Percentiles rank a stretch among this genome's conserved stretches.
These are phyloP conservation scores for Purpureocillium lavendulum DNA, from an alignment of 2,329 filamentous ascomycete genomes.

Conservation along the genomic window DNA sequence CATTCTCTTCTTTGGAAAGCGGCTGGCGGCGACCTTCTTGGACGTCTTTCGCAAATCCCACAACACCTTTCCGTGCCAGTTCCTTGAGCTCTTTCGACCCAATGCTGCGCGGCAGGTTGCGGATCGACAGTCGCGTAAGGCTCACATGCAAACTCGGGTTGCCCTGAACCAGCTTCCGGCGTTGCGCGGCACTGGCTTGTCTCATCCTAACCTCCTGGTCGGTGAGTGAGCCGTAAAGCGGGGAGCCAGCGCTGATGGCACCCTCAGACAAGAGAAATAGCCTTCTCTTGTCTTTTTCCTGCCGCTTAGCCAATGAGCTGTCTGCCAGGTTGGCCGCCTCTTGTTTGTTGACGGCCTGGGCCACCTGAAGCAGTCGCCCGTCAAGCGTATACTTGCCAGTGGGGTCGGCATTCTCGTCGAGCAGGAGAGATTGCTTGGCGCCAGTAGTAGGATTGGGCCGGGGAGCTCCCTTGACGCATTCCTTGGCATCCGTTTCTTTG, in stretches of 20 bases:
- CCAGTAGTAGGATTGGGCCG: conserved; percentile 40
- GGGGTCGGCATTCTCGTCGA: conserved; percentile 76
- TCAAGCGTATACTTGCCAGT: conserved; percentile 84
- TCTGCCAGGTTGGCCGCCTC: conserved; percentile 71
- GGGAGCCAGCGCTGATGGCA: conserved; percentile 66
- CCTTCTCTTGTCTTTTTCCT: conserved; percentile 80
- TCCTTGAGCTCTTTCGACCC: conserved; percentile 84
- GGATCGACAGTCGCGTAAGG: conserved; percentile 80
- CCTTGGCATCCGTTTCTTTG: conserved; percentile 63
- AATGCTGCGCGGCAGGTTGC: conserved; percentile 80
- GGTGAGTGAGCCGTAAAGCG: conserved; percentile 68
- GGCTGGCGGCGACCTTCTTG: conserved; percentile 67
- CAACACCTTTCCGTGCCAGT: conserved; percentile 82
- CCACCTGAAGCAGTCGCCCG: conserved; percentile 76
- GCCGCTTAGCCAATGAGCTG: conserved; percentile 51
- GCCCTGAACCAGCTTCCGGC: conserved; percentile 80
- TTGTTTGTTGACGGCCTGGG: conserved; percentile 74
- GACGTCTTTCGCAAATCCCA: conserved; percentile 87
- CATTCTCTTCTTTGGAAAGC: conserved; percentile 82
- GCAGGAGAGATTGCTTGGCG: conserved; percentile 72
- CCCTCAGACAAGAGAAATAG: conserved; percentile 86
- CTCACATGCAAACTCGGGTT: conserved; percentile 87
- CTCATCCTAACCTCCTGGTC: conserved; percentile 79
- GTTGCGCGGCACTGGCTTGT: conserved; percentile 77
- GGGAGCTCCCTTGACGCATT: conserved; percentile 70